Percentiles rank a stretch among this genome's conserved stretches.
phyloP scores from a whole-genome alignment of 306 rosid genomes.

The Fagus sylvatica region DNA sequence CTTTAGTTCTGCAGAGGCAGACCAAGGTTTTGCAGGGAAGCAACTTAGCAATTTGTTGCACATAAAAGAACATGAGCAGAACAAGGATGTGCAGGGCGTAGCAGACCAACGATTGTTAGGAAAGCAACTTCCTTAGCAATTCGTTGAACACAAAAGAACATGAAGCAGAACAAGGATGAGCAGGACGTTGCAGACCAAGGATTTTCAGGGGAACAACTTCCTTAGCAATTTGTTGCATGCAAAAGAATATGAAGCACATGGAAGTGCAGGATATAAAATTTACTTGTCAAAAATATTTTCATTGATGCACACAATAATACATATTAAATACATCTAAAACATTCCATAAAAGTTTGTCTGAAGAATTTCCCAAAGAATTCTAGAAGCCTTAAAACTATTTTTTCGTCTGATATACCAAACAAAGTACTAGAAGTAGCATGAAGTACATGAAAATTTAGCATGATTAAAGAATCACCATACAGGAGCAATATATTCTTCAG shows the following conservation, averaged over 20 bases:
- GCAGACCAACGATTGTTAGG: background rate
- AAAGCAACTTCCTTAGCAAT: background rate
- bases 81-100: background rate
- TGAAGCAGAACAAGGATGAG: background rate
- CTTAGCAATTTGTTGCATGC: background rate
- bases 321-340: background rate
- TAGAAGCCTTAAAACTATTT: background rate
- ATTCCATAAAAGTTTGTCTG: background rate
- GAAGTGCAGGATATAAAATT: background rate
- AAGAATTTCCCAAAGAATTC: background rate
- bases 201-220: background rate
- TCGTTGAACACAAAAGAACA: background rate
- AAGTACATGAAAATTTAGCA: constrained; percentile 19
- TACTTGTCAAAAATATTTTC: background rate
- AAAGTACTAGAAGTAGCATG: background rate
- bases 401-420: background rate
- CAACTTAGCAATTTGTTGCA: background rate
- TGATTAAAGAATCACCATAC: constrained; percentile 56
- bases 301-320: background rate
- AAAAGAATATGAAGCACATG: background rate
- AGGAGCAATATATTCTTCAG: constrained; percentile 97
- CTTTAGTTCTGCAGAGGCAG: background rate
- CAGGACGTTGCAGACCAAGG: background rate
- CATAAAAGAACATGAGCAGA: background rate
- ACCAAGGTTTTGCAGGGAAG: background rate